Percentiles rank a stretch among this genome's conserved stretches.
Conservation (phyloP, 129 eudicot genomes). For the Scalesia atractyloides region DNA sequence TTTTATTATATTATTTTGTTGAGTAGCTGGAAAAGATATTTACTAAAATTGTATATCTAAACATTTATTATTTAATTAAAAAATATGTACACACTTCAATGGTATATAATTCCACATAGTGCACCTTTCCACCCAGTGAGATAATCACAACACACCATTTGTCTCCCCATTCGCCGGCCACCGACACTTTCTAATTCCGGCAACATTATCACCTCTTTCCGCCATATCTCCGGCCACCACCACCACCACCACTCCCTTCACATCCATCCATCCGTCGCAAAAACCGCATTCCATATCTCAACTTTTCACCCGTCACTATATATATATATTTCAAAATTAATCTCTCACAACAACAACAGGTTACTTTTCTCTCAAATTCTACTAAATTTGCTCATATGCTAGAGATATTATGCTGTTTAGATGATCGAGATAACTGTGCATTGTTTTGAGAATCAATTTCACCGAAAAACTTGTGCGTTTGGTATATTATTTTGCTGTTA, state of each 20-base stretch:
- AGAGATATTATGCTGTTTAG: slow-evolving; percentile 4
- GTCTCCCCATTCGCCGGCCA: slow-evolving; percentile 29
- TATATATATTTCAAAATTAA: neutral
- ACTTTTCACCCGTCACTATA: neutral
- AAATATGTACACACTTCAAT: neutral
- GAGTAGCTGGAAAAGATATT: no score
- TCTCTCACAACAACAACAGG: neutral
- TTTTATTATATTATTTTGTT: no score
- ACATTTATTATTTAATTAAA: no score
- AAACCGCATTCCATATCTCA: slow-evolving; percentile 5
- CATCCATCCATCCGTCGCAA: neutral
- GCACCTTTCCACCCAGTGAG: slow-evolving; percentile 26
- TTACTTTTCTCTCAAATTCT: neutral
- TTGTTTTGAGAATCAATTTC: slow-evolving; percentile 21
- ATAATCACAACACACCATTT: slow-evolving; percentile 25
- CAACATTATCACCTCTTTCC: slow-evolving; percentile 8
- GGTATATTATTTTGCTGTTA: slow-evolving; percentile 14
- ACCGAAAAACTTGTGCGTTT: slow-evolving; percentile 15
- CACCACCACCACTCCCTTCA: neutral
- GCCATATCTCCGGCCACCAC: slow-evolving; percentile 12
- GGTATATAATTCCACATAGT: slow-evolving; percentile 36
- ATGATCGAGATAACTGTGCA: slow-evolving; percentile 17
- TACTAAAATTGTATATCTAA: no score
- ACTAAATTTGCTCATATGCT: neutral
- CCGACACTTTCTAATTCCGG: slow-evolving; percentile 44